phyloP scores from a whole-genome alignment of 2,329 filamentous ascomycete genomes.

The Pseudogymnoascus sp. region DNA sequence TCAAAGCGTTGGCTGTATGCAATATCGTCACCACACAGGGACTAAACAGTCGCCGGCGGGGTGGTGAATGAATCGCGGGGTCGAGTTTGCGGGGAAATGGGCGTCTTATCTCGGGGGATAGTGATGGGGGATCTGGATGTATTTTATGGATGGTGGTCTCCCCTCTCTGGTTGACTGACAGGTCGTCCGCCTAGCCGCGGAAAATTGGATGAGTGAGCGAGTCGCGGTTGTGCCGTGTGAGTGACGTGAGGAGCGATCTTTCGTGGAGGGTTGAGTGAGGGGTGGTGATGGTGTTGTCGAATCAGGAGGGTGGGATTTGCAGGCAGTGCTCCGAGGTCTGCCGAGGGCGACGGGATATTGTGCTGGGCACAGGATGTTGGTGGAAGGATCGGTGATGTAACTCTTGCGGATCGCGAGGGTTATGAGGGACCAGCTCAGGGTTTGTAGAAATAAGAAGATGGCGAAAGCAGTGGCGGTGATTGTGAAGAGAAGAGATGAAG shows the following conservation, averaged over 20 bases:
- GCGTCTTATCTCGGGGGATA: neutral
- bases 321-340: slow-evolving; percentile 1
- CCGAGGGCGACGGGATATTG: neutral
- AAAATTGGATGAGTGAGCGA: neutral
- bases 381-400: neutral
- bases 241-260: neutral
- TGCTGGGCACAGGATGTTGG: no score
- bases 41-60: neutral
- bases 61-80: neutral
- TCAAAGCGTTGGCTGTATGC: neutral
- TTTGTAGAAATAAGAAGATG: neutral
- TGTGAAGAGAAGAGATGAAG: neutral
- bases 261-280: neutral
- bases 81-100: neutral
- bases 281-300: slow-evolving; percentile 1
- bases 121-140: neutral
- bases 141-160: neutral
- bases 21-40: neutral
- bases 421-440: neutral
- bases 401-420: neutral
- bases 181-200: neutral
- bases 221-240: neutral
- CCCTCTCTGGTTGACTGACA: neutral
- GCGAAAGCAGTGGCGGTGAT: neutral
- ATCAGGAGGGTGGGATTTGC: neutral